Base-by-base conservation (phyloP, 179 eudicot species). In the Actinidia polygama region DNA sequence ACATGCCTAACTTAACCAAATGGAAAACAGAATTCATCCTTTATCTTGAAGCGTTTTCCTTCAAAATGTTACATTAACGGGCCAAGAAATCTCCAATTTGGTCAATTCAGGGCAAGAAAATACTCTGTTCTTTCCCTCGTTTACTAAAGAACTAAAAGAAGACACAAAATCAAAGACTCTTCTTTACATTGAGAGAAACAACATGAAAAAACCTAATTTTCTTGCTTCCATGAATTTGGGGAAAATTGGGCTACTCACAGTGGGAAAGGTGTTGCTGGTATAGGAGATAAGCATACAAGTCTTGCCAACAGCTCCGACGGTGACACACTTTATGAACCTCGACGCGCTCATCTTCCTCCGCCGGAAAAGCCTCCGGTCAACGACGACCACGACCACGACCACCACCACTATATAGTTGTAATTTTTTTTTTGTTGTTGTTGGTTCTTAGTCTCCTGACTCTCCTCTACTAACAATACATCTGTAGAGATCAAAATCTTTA, bases 251-350 rank as follows among this genome's bases (percentile, higher is more conserved):
- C 12, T 4, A 84, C 84, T 83, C 73, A 89, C 91, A 80, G 90
- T 85, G 70, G 88, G 91, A 30, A 89, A 89, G 51, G 91, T 89
- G 85, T 89, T 89, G 86, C 91, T 85, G 71, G 87, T 88, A 83
- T 88, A 89, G 71, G 87, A 87, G 76, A 87, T 85, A 44, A 82
- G 87, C 90, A 89, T 84, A 80, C 90, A 87, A 78, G 91, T 89
- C 82, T 87, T 89, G 23, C 90, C 90, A 80, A 87, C 90, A 64
- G 91, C 36, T 30, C 91, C 90, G 23, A 89, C 91, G 19, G 91
- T 89, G n/a, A 87, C 90, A 75, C 91, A 87, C 86, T 89, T 89
- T 10, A 87, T 87, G 85, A 89, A 89, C 66, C 86, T 85, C 30
- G 91, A 82, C 19, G 87, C 85, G 64, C 85, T 80, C 84, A 86